Evolutionary conservation across 2,329 filamentous ascomycete genomes (phyloP), one percentile per base, ranked within the genome.

Genomic region (Akanthomyces uredinophilus): DNA sequence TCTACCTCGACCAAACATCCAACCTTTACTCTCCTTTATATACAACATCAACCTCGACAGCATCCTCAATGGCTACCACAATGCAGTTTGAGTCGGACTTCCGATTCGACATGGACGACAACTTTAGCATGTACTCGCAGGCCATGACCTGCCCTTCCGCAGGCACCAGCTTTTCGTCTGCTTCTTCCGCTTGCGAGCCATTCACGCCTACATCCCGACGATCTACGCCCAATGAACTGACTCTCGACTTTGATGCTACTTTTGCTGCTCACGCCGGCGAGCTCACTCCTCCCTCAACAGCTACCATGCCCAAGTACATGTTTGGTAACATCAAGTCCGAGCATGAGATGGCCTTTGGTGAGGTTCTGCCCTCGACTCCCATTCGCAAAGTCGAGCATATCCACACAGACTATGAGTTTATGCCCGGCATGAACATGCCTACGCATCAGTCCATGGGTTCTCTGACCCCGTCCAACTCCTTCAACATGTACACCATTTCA

Each of bases 141-240:
- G 59, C 71, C 64, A 70, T 77, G 67, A 69, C 73, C 43, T 75
- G 72, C 62, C 70, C 74, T 18, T 74, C 73, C 24, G 68, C 72
- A 43, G 67, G 69, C 39, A 70, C 68, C 43, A 78, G 75, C 70
- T 78, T 76, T 66, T 77, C 76, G 7, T 75, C 75, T 10, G 70
- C 73, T 35, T 76, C 75, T 3, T 68, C 69, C 32, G 66, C 69
- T 57, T 79, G 77, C 72, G 77, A 77, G 46, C 73, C 77, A 29
- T 79, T 75, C 64, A 80, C 78, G 46, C 78, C 78, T 50, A 74
- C 72, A 35, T 79, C 79, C 61, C 72, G 76, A 68, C 74, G 77
- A 61, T 79, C 78, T 50, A 77, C 77, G 20, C 77, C 78, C 10
- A 71, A 76, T 65, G 71, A 74, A 60, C 69, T 74, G 43, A 68